phyloP scores from a whole-genome alignment of 1,284 basidiomycete species.

The Baeospora myosura region DNA sequence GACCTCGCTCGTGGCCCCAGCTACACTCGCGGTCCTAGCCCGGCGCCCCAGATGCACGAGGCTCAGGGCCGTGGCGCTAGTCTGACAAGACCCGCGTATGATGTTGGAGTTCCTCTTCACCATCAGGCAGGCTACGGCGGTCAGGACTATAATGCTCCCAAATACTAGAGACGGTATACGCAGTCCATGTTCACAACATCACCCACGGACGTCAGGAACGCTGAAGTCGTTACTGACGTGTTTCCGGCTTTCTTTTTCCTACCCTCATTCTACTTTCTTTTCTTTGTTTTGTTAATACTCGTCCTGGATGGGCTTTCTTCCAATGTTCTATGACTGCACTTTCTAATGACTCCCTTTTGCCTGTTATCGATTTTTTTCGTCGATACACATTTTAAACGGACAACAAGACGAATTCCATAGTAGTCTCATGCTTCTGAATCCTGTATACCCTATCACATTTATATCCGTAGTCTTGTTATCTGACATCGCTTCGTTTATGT shows the following conservation, averaged over 20 bases:
- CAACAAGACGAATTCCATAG: too few species aligned
- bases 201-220: too few species aligned
- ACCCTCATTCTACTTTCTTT: neutral
- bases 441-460: too few species aligned
- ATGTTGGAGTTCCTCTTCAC: constrained; percentile 50
- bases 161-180: constrained; percentile 14
- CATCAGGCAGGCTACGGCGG: constrained; percentile 44
- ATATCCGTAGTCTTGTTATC: too few species aligned
- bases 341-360: too few species aligned
- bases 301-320: neutral
- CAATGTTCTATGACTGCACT: too few species aligned
- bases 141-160: constrained; percentile 2
- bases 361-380: too few species aligned
- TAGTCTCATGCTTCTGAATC: too few species aligned
- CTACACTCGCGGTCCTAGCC: constrained; percentile 41
- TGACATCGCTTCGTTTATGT: too few species aligned
- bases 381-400: too few species aligned
- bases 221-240: too few species aligned
- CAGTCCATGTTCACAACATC: too few species aligned
- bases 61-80: constrained; percentile 24
- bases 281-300: neutral
- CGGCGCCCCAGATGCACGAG: constrained; percentile 14
- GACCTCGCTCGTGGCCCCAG: constrained; percentile 71
- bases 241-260: neutral
- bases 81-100: constrained; percentile 33